Conservation (phyloP, 176 grass and related monocot species). For the Carex scoparia region DNA sequence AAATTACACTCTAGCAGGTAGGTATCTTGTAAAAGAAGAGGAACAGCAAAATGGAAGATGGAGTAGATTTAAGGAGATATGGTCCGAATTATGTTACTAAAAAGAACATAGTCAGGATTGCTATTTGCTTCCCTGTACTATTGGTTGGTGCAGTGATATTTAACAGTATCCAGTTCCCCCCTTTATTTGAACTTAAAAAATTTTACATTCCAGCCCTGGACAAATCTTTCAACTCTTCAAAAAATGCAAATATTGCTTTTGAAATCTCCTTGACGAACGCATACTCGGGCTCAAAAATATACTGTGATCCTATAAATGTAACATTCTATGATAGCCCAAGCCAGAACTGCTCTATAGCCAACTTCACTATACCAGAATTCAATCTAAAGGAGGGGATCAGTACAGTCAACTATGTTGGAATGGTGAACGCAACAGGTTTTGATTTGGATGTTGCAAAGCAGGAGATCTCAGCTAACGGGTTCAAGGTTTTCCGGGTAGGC, state of each 20-base stretch:
- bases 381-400: too few species aligned
- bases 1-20: too few species aligned
- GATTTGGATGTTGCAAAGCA: neutral
- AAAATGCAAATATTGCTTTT: neutral
- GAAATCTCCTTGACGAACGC: too few species aligned
- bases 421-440: neutral
- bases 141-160: too few species aligned
- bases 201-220: neutral
- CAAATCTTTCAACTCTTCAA: neutral
- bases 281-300: too few species aligned
- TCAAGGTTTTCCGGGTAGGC: neutral
- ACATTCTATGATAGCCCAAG: neutral
- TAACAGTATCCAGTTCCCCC: neutral
- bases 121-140: too few species aligned
- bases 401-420: neutral
- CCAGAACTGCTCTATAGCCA: neutral
- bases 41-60: too few species aligned
- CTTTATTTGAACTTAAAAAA: neutral
- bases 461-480: neutral
- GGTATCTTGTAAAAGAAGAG: too few species aligned
- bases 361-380: neutral
- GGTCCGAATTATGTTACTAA: too few species aligned
- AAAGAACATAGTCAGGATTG: too few species aligned
- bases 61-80: too few species aligned
- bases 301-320: neutral